phyloP scores from a whole-genome alignment of 1,284 basidiomycete genomes.

The Amylostereum areolatum region DNA sequence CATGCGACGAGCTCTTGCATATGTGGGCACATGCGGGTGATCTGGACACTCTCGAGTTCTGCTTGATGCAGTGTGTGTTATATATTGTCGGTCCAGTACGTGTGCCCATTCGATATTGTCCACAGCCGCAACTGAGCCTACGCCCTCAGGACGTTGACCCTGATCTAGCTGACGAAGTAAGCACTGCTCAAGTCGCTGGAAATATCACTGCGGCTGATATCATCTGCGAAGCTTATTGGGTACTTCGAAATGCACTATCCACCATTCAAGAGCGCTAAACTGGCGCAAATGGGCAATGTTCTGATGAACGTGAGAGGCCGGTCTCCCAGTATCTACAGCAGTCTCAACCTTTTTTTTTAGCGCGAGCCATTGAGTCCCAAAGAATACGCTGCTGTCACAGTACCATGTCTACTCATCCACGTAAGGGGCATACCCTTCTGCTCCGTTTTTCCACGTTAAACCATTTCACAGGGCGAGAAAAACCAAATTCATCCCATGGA shows the following conservation, averaged over 20 bases:
- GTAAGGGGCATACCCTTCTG: constrained; percentile 26
- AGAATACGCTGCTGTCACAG: constrained; percentile 43
- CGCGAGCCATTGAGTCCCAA: constrained; percentile 44
- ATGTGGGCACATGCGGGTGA: constrained; percentile 64
- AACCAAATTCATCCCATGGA: constrained; percentile 48
- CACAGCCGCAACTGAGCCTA: background rate
- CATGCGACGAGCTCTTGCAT: constrained; percentile 56
- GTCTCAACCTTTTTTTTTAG: constrained; percentile 27
- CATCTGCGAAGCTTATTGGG: constrained; percentile 43
- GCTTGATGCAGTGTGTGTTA: constrained; percentile 49
- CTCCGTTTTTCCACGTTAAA: background rate
- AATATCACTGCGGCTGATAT: background rate
- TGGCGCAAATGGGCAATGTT: constrained; percentile 48
- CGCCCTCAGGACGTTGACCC: constrained; percentile 36
- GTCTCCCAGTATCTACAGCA: background rate
- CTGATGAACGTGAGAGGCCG: constrained; percentile 48
- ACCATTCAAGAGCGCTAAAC: constrained; percentile 43
- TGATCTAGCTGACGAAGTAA: constrained; percentile 58
- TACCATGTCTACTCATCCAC: constrained; percentile 70
- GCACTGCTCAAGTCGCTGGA: background rate
- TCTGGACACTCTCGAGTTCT: constrained; percentile 61
- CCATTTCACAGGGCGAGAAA: constrained; percentile 44
- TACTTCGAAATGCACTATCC: constrained; percentile 56
- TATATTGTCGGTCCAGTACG: constrained; percentile 48
- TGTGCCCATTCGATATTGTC: constrained; percentile 6